Percentiles rank a stretch among this genome's conserved stretches.
phyloP scores from a whole-genome alignment of 306 rosid genomes.

The Castanea mollissima region DNA sequence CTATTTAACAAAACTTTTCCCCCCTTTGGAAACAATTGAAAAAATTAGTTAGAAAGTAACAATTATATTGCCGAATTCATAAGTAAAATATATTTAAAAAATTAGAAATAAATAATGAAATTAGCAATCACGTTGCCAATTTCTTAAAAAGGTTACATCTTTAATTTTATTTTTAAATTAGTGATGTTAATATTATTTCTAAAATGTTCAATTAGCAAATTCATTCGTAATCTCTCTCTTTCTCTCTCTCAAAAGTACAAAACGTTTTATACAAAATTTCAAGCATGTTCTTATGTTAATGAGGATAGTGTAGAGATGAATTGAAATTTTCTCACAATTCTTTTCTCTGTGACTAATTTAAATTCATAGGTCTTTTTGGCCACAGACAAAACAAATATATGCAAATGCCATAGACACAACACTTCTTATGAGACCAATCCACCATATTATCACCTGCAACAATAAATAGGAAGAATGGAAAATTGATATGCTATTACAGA shows the following conservation, averaged over 20 bases:
- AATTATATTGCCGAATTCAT: too few relatives aligned
- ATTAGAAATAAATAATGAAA: too few relatives aligned
- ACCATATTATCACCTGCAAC: conserved; percentile 78
- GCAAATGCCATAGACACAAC: conserved; percentile 98
- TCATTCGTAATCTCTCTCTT: background rate
- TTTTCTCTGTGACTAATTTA: background rate
- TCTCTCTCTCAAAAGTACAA: background rate
- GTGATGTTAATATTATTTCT: background rate
- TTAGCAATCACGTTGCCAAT: too few relatives aligned
- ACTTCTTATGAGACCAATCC: conserved; percentile 99
- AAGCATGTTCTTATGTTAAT: background rate
- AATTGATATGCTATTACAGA: too few relatives aligned
- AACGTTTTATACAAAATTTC: background rate
- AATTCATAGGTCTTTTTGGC: background rate
- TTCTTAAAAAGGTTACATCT: too few relatives aligned
- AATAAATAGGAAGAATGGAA: background rate
- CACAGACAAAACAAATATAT: conserved; percentile 32
- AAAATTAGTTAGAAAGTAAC: too few relatives aligned
- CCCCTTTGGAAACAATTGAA: too few relatives aligned
- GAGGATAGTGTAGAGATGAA: background rate
- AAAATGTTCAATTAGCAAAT: too few relatives aligned
- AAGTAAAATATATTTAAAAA: too few relatives aligned
- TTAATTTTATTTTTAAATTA: too few relatives aligned
- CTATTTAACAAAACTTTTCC: too few relatives aligned
- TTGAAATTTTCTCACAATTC: conserved; percentile 5